Base-by-base conservation (phyloP, 2,329 filamentous ascomycete genomes). In the Ophiocordyceps australis region DNA sequence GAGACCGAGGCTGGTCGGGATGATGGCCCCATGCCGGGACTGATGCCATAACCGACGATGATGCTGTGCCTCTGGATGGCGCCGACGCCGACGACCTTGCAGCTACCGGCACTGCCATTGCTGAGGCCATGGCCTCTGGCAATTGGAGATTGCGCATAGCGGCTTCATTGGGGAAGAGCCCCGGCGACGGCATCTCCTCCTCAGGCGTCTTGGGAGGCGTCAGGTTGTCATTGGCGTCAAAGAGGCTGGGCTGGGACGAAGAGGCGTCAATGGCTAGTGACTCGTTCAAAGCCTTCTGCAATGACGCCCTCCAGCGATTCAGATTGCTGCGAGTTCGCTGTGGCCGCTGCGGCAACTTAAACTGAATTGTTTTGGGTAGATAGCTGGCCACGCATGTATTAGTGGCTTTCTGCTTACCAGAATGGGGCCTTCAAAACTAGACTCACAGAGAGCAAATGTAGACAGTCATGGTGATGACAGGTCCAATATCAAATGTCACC, bases 291-390 rank as follows among this genome's bases (percentile, higher is more conserved):
- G n/a, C n/a, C n/a, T n/a, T n/a, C n/a, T n/a, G n/a, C n/a, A n/a
- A n/a, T n/a, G n/a, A n/a, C n/a, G n/a, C n/a, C n/a, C n/a, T n/a
- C n/a, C n/a, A n/a, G n/a, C n/a, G n/a, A n/a, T n/a, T n/a, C n/a
- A 26, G 9, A 10, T 46, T 46, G 35, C 39, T 46, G 32, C 43
- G 43, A n/a, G n/a, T n/a, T 33, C 44, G 54, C 30, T 49, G 52
- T 26, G 57, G 55, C 17, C 59, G 61, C 20, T 62, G 60, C 9
- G 69, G 67, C 29, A 79, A 61, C 38, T 74, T 74, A 49, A 95
- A 95, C 49, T 92, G 74, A 42, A 93, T 63, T 21, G 86, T 95
- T 49, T 92, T 85, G 18, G 86, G 86, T 19, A 94, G 67, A 46
- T 93, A 93, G 30, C 85, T 93, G 45, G 36, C 23, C 14, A 9